phyloP scores from a whole-genome alignment of 2,329 filamentous ascomycete species.

The Penicillium hesseltinei region DNA sequence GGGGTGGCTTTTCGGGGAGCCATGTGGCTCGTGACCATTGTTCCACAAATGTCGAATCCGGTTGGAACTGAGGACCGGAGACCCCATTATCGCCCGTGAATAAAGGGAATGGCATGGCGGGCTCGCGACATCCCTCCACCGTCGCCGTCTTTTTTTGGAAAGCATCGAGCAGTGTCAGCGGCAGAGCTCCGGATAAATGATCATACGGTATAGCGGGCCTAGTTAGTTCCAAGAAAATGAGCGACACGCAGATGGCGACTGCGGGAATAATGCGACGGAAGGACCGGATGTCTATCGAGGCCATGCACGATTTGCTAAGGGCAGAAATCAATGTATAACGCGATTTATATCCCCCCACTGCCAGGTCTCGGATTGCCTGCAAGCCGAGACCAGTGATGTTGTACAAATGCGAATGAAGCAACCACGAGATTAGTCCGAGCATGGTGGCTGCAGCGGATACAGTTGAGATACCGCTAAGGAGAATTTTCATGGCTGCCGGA shows the following conservation, averaged over 20 bases:
- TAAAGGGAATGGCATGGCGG: constrained; percentile 30
- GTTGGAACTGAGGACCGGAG: constrained; percentile 11
- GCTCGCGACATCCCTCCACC: constrained; percentile 24
- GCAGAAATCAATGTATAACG: constrained; percentile 21
- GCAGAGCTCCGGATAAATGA: constrained; percentile 38
- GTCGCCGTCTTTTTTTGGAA: constrained; percentile 25
- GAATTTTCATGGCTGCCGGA: constrained; percentile 38
- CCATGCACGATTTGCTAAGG: constrained; percentile 20
- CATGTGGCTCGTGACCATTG: constrained; percentile 31
- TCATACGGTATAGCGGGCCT: constrained; percentile 38
- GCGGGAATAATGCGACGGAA: constrained; percentile 20
- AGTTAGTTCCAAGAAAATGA: constrained; percentile 29
- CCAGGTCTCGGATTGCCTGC: constrained; percentile 21
- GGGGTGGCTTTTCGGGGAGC: constrained; percentile 30
- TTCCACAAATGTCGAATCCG: constrained; percentile 8
- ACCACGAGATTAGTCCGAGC: constrained; percentile 29
- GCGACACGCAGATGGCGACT: constrained; percentile 22
- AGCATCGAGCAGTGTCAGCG: constrained; percentile 35
- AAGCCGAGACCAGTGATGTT: constrained; percentile 23
- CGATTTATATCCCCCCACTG: constrained; percentile 14
- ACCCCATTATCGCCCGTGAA: background rate
- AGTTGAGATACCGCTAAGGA: constrained; percentile 36
- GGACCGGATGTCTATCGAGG: constrained; percentile 18
- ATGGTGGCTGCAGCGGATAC: constrained; percentile 27
- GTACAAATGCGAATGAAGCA: constrained; percentile 32